Percentiles rank a stretch among this genome's conserved stretches.
phyloP scores from a whole-genome alignment of 805 yeast species.

The Lipomyces kockii region DNA sequence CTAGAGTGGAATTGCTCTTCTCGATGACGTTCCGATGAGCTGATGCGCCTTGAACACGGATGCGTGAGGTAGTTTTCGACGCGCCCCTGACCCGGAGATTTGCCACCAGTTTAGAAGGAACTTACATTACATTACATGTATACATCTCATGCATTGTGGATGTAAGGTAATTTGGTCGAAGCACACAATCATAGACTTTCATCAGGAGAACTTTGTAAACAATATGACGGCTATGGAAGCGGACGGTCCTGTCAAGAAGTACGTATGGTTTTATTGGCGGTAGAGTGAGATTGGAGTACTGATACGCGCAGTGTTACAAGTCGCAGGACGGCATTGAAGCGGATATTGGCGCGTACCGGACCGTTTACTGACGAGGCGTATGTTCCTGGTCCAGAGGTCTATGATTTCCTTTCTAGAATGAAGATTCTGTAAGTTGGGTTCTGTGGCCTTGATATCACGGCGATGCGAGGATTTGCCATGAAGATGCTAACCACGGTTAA shows the following conservation, averaged over 20 bases:
- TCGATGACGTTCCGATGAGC: not conserved
- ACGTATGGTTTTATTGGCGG: not conserved
- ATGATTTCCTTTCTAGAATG: slow-evolving; percentile 39
- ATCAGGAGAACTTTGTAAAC: not conserved
- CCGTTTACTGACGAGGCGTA: slow-evolving; percentile 48
- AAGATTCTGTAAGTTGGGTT: slow-evolving; percentile 45
- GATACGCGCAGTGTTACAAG: not conserved
- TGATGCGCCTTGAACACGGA: not conserved
- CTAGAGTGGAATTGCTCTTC: not conserved
- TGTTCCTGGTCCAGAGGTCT: slow-evolving; percentile 45
- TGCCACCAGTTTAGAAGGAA: not conserved
- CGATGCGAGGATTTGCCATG: too few relatives aligned
- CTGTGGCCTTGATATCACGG: not conserved
- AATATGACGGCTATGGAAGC: slow-evolving; percentile 2
- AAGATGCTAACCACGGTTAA: not conserved
- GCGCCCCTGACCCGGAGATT: not conserved
- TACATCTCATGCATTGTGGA: not conserved
- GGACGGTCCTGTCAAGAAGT: slow-evolving; percentile 1
- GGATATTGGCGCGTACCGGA: slow-evolving; percentile 42
- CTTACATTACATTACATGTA: too few relatives aligned
- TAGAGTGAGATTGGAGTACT: not conserved
- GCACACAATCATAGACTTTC: not conserved
- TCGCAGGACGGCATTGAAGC: slow-evolving; percentile 32
- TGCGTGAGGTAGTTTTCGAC: not conserved
- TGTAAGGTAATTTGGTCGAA: not conserved